These are phyloP conservation scores for Pythium chondricola DNA, from an alignment of 352 stramenopile genomes.

Conservation along the genomic window DNA sequence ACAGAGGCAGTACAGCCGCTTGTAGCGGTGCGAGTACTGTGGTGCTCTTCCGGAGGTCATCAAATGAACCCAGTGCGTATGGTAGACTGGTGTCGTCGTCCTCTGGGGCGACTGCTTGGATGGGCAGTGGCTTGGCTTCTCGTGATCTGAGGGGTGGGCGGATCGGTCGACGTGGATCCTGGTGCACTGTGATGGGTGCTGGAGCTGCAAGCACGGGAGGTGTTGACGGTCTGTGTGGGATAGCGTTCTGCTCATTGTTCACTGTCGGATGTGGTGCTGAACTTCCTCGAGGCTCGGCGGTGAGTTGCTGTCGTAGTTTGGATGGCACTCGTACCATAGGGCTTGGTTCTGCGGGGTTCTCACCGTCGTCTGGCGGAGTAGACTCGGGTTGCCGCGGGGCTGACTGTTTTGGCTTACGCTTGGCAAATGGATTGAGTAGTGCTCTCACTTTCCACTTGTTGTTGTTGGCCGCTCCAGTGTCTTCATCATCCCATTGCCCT, in stretches of 20 bases:
- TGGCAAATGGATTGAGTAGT: constrained; percentile 65
- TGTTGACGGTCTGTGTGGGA: not conserved
- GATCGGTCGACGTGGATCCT: not conserved
- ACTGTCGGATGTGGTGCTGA: not conserved
- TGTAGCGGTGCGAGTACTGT: constrained; percentile 9
- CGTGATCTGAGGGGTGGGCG: constrained; percentile 1
- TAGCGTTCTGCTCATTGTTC: not conserved
- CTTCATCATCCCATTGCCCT: constrained; percentile 6
- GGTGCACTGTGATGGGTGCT: not conserved
- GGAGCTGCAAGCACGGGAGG: not conserved
- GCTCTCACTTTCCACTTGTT: constrained; percentile 78
- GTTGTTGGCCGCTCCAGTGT: constrained; percentile 1
- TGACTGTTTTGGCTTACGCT: constrained; percentile 20
- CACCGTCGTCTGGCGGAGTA: not conserved
- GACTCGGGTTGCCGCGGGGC: not conserved
- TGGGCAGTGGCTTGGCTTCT: constrained; percentile 6
- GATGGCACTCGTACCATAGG: not conserved
- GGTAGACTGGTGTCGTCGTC: constrained; percentile 3
- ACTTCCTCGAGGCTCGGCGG: not conserved
- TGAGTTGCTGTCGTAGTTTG: not conserved
- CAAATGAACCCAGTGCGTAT: constrained; percentile 2
- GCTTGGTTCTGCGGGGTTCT: constrained; percentile 9
- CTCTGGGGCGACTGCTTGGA: not conserved
- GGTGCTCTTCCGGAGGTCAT: constrained; percentile 13
- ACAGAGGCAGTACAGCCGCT: not conserved